Evolutionary conservation across 208 protist genomes (phyloP).

Genomic region (Acanthamoeba rhysodes): DNA sequence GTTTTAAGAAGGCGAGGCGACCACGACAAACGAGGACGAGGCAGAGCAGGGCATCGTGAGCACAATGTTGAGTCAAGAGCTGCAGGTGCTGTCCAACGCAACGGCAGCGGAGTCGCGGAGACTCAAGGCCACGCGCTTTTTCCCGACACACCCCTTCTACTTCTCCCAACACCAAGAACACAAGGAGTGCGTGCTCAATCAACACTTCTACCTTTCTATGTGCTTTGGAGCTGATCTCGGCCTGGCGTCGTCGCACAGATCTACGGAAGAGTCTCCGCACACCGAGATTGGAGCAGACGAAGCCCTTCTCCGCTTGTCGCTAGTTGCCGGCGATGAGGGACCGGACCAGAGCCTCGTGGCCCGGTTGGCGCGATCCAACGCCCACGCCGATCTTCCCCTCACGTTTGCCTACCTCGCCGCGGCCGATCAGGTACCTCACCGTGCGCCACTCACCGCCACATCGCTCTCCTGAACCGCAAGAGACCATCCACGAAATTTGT

Average conservation of each 20-base stretch:
- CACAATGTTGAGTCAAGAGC: neutral
- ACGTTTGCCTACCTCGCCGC: constrained; percentile 2
- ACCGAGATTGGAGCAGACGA: neutral
- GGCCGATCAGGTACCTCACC: neutral
- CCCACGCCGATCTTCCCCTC: neutral
- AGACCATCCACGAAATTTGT: neutral
- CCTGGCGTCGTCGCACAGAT: neutral
- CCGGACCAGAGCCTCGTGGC: neutral
- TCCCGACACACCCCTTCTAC: neutral
- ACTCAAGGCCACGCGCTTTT: neutral
- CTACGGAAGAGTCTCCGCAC: neutral
- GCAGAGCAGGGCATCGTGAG: neutral
- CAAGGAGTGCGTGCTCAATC: neutral
- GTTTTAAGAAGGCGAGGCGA: neutral
- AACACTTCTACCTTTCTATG: no score
- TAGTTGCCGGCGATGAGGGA: neutral
- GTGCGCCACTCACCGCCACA: neutral
- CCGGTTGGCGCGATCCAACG: neutral
- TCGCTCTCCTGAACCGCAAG: no score
- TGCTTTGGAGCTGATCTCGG: neutral
- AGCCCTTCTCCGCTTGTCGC: neutral
- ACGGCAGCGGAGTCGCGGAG: neutral
- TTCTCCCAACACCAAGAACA: neutral
- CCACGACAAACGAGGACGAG: neutral
- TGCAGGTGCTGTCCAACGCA: neutral